Evolutionary conservation across 805 yeast species (phyloP), one percentile per base, ranked within the genome.

Genomic region (Blastobotrys americana): DNA sequence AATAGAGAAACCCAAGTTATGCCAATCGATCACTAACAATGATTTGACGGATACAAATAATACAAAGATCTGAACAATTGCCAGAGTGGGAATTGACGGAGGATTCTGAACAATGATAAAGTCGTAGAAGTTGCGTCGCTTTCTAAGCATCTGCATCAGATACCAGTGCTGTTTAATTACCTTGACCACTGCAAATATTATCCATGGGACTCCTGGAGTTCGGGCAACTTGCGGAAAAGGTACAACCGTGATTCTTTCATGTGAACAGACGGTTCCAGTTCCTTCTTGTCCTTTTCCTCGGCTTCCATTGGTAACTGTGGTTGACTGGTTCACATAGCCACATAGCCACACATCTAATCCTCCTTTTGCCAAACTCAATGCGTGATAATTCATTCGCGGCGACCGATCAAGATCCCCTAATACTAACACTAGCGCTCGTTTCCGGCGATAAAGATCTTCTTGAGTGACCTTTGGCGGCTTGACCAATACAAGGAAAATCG

Each of bases 401-500:
- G 97, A 89, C 58, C 88, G 95, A 10, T 96, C 96, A 43, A 93
- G 59, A 59, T 90, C 97, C 1, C 98, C 98, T 16, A 93, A 67
- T 2, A 93, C 98, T 50, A 86, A 73, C 16, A 93, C 78, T 6
- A 84, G 72, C 4, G 86, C 79, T 42, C 86, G 74, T 50, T 71
- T 77, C 47, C 70, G 49, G 31, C 54, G 52, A 4, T 43, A 23
- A 34, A 54, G 43, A 15, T 49, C 55, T 6, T 47, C 55, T 18
- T 25, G 44, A 8, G 34, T 37, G 6, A 41, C 27, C 3, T 42
- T 39, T 23, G 19, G 35, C 6, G 52, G 52, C n/a, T 45, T 33
- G 31, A 52, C 23, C 39, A 46, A 28, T 19, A 43, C 52, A 15
- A 55, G 48, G 6, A 45, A 19, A 5, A 50, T 15, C 13, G 59